Evolutionary conservation across 2,329 filamentous ascomycete genomes (phyloP).

Genomic region (Claviceps purpurea): DNA sequence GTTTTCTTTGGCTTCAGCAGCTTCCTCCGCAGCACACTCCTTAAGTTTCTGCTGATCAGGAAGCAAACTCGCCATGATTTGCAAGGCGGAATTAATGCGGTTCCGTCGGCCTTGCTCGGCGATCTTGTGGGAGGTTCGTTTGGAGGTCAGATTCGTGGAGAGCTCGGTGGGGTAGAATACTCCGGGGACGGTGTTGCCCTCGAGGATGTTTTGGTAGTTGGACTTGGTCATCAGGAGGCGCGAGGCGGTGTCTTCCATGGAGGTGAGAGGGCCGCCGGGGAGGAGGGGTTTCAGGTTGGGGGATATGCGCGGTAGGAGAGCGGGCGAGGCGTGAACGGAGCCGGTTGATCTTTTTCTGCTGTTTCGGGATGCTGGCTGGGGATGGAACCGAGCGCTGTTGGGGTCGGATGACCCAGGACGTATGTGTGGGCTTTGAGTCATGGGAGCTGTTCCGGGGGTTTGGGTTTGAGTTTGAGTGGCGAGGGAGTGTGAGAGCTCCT

Average conservation of each 20-base stretch:
- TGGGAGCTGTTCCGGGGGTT: conserved; percentile 31
- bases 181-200: conserved; percentile 81
- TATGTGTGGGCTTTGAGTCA: conserved; percentile 53
- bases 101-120: conserved; percentile 93
- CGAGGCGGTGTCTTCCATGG: conserved; percentile 48
- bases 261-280: conserved; percentile 41
- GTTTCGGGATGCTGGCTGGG: conserved; percentile 40
- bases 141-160: conserved; percentile 87
- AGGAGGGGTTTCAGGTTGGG: conserved; percentile 88
- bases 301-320: conserved; percentile 76
- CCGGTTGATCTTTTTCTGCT: conserved; percentile 60
- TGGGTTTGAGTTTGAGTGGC: conserved; percentile 31
- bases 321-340: conserved; percentile 71
- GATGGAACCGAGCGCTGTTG: conserved; percentile 36
- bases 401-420: conserved; percentile 33
- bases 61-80: conserved; percentile 80
- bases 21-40: conserved; percentile 10
- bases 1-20: conserved; percentile 21
- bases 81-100: conserved; percentile 84
- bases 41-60: conserved; percentile 39
- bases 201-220: conserved; percentile 94
- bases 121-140: conserved; percentile 94
- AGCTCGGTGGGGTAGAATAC: conserved; percentile 83
- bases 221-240: conserved; percentile 83
- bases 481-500: conserved; percentile 37